Conservation (phyloP, 2,329 filamentous ascomycete genomes). For the Pseudopyricularia cyperi region DNA sequence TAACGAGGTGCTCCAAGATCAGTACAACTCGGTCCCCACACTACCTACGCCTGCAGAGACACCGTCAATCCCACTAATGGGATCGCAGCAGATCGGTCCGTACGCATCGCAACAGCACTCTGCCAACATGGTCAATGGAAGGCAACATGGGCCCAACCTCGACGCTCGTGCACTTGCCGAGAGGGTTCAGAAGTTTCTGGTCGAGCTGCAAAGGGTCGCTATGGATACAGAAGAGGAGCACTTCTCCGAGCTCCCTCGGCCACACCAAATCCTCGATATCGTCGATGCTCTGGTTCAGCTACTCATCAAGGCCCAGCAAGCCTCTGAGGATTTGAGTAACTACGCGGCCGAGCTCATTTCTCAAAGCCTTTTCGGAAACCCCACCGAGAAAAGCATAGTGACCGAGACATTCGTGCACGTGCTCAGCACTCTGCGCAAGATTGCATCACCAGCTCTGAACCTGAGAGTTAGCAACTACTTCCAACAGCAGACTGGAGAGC, state of each 20-base stretch:
- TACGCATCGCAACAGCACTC: constrained; percentile 39
- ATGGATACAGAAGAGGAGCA: constrained; percentile 44
- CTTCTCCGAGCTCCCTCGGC: constrained; percentile 43
- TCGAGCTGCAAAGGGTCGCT: constrained; percentile 42
- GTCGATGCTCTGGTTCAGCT: constrained; percentile 48
- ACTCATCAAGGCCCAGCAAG: constrained; percentile 50
- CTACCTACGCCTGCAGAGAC: constrained; percentile 48
- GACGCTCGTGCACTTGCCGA: constrained; percentile 40
- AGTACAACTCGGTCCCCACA: constrained; percentile 42
- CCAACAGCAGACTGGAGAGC: constrained; percentile 39
- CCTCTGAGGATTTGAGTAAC: constrained; percentile 45
- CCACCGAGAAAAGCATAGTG: constrained; percentile 37
- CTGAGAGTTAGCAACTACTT: constrained; percentile 43
- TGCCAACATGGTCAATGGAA: constrained; percentile 34
- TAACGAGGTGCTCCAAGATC: constrained; percentile 51
- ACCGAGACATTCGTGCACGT: constrained; percentile 51
- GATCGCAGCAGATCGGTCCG: constrained; percentile 25
- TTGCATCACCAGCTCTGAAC: constrained; percentile 39
- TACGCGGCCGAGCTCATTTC: constrained; percentile 49
- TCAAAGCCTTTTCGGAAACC: constrained; percentile 38
- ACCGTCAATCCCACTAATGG: constrained; percentile 39
- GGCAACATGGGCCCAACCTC: constrained; percentile 28
- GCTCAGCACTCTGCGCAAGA: constrained; percentile 46
- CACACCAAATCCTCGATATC: constrained; percentile 47
- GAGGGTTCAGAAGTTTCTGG: constrained; percentile 42